These are phyloP conservation scores for Claviceps paspali DNA, from an alignment of 2,329 filamentous ascomycete genomes.

Conservation along the genomic window DNA sequence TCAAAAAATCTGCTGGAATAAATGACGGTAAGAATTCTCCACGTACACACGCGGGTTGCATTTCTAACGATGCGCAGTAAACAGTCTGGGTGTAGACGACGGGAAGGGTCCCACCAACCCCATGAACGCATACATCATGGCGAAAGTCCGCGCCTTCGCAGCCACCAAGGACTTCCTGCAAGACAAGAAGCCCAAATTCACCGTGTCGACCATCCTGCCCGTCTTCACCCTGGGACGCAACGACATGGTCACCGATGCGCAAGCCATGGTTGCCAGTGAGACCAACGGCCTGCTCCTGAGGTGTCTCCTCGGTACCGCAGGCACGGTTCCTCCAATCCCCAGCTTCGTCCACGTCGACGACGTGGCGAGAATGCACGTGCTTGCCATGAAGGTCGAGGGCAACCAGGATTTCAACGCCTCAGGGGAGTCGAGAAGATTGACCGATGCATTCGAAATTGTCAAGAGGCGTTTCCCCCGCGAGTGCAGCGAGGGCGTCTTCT, in stretches of 20 bases:
- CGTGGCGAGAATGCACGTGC: constrained; percentile 22
- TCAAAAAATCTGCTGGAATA: no score
- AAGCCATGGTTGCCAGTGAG: constrained; percentile 14
- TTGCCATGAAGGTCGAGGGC: constrained; percentile 18
- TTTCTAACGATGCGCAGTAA: constrained; percentile 1
- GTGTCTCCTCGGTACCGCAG: constrained; percentile 16
- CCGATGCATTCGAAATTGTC: constrained; percentile 22
- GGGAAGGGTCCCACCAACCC: constrained; percentile 15
- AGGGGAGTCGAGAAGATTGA: constrained; percentile 19
- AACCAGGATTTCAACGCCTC: constrained; percentile 11
- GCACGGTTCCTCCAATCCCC: constrained; percentile 11
- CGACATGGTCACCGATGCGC: constrained; percentile 13
- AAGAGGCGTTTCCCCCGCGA: constrained; percentile 12
- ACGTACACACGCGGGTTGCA: no score
- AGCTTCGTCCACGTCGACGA: constrained; percentile 22
- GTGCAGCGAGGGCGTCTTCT: constrained; percentile 8
- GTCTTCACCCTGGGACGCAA: constrained; percentile 22
- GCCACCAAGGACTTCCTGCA: constrained; percentile 19
- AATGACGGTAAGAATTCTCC: constrained; percentile 2
- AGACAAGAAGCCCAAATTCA: constrained; percentile 18
- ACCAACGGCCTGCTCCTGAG: constrained; percentile 20
- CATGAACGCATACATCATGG: constrained; percentile 20
- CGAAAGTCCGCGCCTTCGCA: constrained; percentile 19
- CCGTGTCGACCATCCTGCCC: constrained; percentile 21
- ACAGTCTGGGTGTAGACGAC: not conserved